Evolutionary conservation across 75 land plant species (phyloP), one percentile per base, ranked within the genome.

Genomic region (Sequoia sempervirens): DNA sequence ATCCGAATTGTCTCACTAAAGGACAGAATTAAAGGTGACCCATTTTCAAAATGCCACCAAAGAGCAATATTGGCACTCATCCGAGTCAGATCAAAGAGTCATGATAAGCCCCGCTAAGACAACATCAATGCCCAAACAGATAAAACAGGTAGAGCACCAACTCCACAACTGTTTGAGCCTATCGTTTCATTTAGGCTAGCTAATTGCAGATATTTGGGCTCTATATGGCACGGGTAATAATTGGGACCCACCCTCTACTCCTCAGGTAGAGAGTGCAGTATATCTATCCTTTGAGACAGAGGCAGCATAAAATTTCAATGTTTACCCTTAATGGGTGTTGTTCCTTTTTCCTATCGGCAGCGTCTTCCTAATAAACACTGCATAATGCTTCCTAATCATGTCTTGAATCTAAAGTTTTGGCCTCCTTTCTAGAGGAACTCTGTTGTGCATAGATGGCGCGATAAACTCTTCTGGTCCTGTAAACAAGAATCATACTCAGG

Each of bases 381-480:
- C 36, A 70, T 70, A 14, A 32, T 32, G 37, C 73, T 70, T 70
- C 37, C 15, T 70, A 4, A 70, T 70, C 36, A 23, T 70, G 37
- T 12, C 12, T 32, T 11, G 73, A 4, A 32, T 32, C 73, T 70
- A 13, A 12, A 70, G 11, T 70, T 13, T 30, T 23, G 8, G 2
- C 32, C 32, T 68, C 34, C 72, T 68, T 68, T n/a, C 2, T n/a
- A 68, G 12, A 68, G 7, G 72, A 68, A 30, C 30, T 68, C 34
- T 68, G 32, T 2, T n/a, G 23, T 20, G 36, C 96, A 90, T 97
- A 97, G 52, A 97, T 89, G 72, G 87, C 81, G 28, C 86, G 80
- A 78, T 97, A 97, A n/a, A 97, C 99, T 15, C 82, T 73, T 87
- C 84, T 93, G 1, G 98, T 97, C 18, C 98, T 88, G 68, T 90